phyloP scores from a whole-genome alignment of 1,284 basidiomycete genomes.

The Leccinum solheimii region DNA sequence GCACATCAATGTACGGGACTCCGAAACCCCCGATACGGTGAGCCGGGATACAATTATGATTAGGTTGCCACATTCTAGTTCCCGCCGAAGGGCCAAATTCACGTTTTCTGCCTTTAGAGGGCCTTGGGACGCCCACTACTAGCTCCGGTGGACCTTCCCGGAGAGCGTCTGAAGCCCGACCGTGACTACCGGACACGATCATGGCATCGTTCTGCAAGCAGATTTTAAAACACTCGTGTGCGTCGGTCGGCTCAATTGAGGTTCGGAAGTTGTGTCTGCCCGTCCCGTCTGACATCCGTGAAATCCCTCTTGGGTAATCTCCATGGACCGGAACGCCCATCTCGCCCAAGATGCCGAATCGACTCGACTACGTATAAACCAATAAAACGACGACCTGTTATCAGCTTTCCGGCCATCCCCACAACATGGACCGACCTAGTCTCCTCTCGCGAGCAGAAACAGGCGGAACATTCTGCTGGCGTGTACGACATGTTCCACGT shows the following conservation, averaged over 20 bases:
- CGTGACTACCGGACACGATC: constrained; percentile 11
- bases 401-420: neutral
- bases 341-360: neutral
- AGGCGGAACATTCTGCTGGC: constrained; percentile 1
- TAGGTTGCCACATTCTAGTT: neutral
- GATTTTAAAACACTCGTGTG: constrained; percentile 16
- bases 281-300: neutral
- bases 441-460: neutral
- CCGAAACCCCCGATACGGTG: neutral
- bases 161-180: neutral
- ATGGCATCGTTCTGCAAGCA: neutral
- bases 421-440: neutral
- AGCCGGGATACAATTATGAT: neutral
- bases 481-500: neutral
- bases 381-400: neutral
- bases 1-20: neutral
- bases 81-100: neutral
- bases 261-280: neutral
- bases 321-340: neutral
- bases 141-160: constrained; percentile 2
- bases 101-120: neutral
- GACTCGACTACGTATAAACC: neutral
- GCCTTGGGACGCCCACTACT: neutral
- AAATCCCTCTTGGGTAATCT: neutral
- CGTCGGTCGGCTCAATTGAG: constrained; percentile 22